phyloP scores from a whole-genome alignment of 148 eudicot species.

The Pouteria glomerata region DNA sequence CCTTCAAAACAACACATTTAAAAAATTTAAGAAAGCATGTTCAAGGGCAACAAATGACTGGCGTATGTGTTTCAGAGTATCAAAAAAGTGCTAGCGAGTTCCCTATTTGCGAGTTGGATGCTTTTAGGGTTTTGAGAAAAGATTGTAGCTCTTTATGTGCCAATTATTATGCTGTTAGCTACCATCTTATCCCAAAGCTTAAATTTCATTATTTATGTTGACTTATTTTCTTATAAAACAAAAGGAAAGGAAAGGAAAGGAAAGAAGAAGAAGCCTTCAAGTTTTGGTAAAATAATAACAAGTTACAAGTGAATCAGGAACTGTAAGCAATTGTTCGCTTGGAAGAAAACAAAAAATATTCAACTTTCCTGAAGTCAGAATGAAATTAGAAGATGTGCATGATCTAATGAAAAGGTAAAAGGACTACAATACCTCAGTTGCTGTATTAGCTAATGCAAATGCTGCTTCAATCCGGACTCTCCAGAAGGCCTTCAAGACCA shows the following conservation, averaged over 20 bases:
- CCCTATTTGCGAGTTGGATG: too few species aligned
- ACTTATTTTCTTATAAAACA: too few species aligned
- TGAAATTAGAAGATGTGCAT: not conserved
- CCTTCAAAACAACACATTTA: not conserved
- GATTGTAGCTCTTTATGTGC: too few species aligned
- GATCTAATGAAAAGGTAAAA: not conserved
- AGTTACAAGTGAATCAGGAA: too few species aligned
- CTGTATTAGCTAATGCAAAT: constrained; percentile 75
- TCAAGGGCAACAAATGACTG: not conserved
- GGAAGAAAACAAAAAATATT: not conserved
- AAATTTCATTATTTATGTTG: too few species aligned
- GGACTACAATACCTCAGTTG: constrained; percentile 62
- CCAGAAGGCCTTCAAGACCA: constrained; percentile 68
- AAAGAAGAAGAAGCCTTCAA: too few species aligned
- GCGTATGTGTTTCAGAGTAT: not conserved
- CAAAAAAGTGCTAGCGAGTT: not conserved
- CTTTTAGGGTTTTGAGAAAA: too few species aligned
- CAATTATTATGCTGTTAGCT: too few species aligned
- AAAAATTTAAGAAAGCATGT: not conserved
- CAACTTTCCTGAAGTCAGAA: not conserved
- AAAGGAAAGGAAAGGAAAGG: too few species aligned
- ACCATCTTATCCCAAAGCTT: too few species aligned
- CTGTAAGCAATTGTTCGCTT: too few species aligned
- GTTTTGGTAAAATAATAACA: too few species aligned
- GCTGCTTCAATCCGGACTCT: constrained; percentile 95